Base-by-base conservation (phyloP, 2,329 filamentous ascomycete species). In the Paraphaeosphaeria sporulosa region DNA sequence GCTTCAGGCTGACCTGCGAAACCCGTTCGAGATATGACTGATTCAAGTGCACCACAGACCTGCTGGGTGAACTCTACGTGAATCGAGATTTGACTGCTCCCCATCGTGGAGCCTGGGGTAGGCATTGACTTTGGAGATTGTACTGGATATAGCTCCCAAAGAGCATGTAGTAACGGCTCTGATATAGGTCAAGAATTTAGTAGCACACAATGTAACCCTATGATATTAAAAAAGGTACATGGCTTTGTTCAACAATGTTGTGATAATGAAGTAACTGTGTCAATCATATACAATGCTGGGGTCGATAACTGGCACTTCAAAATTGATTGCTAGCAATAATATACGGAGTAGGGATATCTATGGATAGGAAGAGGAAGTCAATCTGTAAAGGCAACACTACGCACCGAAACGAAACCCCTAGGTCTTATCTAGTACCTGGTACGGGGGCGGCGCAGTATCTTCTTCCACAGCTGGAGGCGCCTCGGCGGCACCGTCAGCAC, bases 391-490 rank as follows among this genome's bases (percentile, higher is more conserved):
- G 36, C 12, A 43, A 19, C 10, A 21, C 2, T 9, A 10, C 17
- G 21, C 10, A 43, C 4, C 5, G 5, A 7, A 43, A 21, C 9
- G 17, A 17, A 43, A 36, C 3, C 9, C 10, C 25, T 43, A 53
- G 15, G 21, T 19, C 38, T 53, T 53, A 21, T 30, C 21, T 5
- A 53, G 15, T 15, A 53, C 50, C 19, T 53, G 50, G n/a, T 61
- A 61, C 12, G 49, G 54, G 6, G 59, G 59, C 21, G 59, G 59
- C 25, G 40, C 42, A 8, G 21, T 36, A 43, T 61, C 54, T 3
- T 61, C 59, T 2, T 57, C 59, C 8, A 32, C 9, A 3, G 42
- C 13, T 10, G 59, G 59, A 13, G 55, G 59, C 34, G 47, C 48
- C 9, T 27, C 34, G 8, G 4, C 53, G 2, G 9, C 42, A 8